Evolutionary conservation across 1,284 basidiomycete species (phyloP).

Genomic region (Kwoniella shivajii): DNA sequence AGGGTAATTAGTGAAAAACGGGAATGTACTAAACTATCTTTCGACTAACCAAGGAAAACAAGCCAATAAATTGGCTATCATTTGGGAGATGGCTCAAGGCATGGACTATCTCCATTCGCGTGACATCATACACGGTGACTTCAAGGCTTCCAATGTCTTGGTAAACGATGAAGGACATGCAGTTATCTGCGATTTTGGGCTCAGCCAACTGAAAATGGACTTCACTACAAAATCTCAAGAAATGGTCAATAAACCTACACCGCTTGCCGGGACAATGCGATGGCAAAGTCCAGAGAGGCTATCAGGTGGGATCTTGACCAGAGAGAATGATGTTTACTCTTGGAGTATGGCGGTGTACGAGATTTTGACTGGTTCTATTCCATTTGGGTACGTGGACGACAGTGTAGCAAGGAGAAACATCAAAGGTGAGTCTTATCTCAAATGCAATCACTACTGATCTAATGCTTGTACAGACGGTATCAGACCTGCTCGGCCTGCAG

Average conservation of each 20-base stretch:
- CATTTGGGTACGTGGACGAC: constrained; percentile 68
- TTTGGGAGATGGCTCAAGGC: constrained; percentile 71
- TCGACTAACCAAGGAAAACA: constrained; percentile 55
- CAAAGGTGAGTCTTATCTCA: constrained; percentile 57
- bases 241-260: background rate
- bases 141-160: constrained; percentile 72
- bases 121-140: constrained; percentile 68
- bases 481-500: constrained; percentile 58
- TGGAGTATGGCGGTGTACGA: constrained; percentile 72
- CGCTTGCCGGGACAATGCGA: constrained; percentile 61
- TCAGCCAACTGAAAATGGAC: constrained; percentile 73
- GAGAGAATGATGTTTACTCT: constrained; percentile 58
- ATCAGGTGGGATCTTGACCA: constrained; percentile 60
- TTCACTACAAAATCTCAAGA: constrained; percentile 23
- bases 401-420: constrained; percentile 64
- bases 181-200: constrained; percentile 75
- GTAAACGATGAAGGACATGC: constrained; percentile 67
- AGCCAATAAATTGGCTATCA: constrained; percentile 31
- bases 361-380: constrained; percentile 56
- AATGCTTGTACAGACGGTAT: constrained; percentile 58
- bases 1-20: constrained; percentile 47
- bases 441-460: background rate
- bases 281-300: constrained; percentile 77
- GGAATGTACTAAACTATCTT: constrained; percentile 58
- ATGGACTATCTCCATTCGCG: constrained; percentile 71